These are phyloP conservation scores for Phaffomyces thermotolerans DNA, from an alignment of 805 yeast species.

Conservation along the genomic window DNA sequence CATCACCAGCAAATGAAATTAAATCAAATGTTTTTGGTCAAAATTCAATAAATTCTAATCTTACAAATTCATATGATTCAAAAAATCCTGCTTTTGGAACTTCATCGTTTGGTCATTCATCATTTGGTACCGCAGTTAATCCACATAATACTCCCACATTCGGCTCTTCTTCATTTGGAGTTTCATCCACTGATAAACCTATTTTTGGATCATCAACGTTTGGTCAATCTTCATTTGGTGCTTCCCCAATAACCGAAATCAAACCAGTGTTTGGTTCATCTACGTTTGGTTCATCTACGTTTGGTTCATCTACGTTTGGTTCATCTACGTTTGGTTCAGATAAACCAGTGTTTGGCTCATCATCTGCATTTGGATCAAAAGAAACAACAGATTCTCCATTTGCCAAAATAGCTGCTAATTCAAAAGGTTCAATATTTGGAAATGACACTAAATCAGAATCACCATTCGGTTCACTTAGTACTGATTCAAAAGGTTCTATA, in stretches of 20 bases:
- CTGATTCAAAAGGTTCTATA: not conserved
- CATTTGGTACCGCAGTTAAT: slow-evolving; percentile 10
- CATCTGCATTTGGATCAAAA: not conserved
- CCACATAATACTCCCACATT: not conserved
- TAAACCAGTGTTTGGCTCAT: slow-evolving; percentile 21
- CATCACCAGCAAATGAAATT: not conserved
- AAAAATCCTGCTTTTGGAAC: slow-evolving; percentile 7
- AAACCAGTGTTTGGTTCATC: slow-evolving; percentile 21
- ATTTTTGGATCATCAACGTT: not conserved
- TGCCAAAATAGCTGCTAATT: no score
- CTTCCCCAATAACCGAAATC: not conserved
- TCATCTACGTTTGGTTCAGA: not conserved
- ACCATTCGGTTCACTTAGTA: slow-evolving; percentile 1
- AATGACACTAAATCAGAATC: not conserved
- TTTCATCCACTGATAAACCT: not conserved
- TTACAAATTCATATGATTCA: not conserved
- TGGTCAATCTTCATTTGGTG: slow-evolving; percentile 14
- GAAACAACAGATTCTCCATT: not conserved
- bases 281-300: slow-evolving; percentile 2
- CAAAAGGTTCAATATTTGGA: not conserved
- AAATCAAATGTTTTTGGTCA: not conserved
- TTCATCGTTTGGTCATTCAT: slow-evolving; percentile 17
- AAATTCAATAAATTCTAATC: not conserved
- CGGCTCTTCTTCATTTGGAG: slow-evolving; percentile 5
- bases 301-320: slow-evolving; percentile 25